phyloP scores from a whole-genome alignment of 306 rosid species.

The Astragalus membranaceus region DNA sequence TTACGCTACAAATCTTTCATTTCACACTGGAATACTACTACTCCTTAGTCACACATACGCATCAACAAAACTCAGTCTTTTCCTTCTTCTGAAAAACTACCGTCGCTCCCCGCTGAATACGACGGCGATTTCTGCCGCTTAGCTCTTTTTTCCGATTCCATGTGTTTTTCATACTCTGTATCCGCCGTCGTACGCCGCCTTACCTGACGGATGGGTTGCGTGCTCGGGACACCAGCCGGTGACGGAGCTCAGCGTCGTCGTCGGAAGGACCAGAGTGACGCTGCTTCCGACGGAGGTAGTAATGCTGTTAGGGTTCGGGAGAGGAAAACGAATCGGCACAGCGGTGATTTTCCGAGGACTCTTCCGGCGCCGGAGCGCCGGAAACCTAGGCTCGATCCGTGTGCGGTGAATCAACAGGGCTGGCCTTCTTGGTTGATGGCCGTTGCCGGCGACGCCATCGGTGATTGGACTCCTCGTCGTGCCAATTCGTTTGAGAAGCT shows the following conservation, averaged over 20 bases:
- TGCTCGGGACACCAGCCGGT: conserved; percentile 43
- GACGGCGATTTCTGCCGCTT: not conserved
- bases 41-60: not conserved
- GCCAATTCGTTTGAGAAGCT: conserved; percentile 93
- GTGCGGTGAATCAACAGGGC: conserved; percentile 47
- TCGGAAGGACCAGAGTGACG: conserved; percentile 22
- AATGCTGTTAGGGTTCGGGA: conserved; percentile 29
- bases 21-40: not conserved
- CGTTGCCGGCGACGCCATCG: conserved; percentile 88
- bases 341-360: conserved; percentile 41
- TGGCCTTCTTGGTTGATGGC: conserved; percentile 96
- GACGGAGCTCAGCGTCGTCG: conserved; percentile 23
- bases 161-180: conserved; percentile 26
- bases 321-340: conserved; percentile 25
- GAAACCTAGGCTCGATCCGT: conserved; percentile 43
- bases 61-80: not conserved
- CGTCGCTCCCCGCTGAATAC: not conserved
- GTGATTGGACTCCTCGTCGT: conserved; percentile 93
- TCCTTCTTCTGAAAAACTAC: conserved; percentile 2
- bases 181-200: conserved; percentile 20
- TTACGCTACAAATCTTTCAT: not conserved
- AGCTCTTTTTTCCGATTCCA: not conserved
- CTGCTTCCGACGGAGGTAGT: conserved; percentile 9
- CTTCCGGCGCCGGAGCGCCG: conserved; percentile 44
- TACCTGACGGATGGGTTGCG: conserved; percentile 80